Base-by-base conservation (phyloP, 139 green algal species). In the Tetradesmus obliquus region DNA sequence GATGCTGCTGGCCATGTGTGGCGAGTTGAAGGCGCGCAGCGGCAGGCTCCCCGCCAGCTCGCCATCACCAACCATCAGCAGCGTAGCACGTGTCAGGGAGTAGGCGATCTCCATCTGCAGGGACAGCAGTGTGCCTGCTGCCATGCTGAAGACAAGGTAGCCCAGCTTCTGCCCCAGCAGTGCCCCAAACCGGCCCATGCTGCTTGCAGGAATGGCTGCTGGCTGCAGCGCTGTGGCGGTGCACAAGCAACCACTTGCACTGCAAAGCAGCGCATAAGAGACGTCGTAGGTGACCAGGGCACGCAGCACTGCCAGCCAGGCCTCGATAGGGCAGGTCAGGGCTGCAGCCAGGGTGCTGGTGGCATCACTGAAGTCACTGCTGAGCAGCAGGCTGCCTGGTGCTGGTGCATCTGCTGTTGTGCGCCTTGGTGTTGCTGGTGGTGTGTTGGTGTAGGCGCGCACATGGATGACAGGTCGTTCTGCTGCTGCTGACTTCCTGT, bases 91-190 rank as follows among this genome's bases (percentile, higher is more conserved):
- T 5, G 66, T 3, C 5, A 79, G 17, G 3, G 84, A 60, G 66
- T 79, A 88, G 20, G 19, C 84, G 1, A 88, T 79, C 10, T 62
- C 84, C 84, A 88, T 88, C 57, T 88, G 84, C 57, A 88, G 24
- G 32, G 84, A 62, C 66, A 88, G n/a, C 57, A 88, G 57, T 20
- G 32, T 79, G 13, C 55, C 62, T 24, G 66, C 84, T n/a, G n/a
- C 84, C 71, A 76, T 57, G 32, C 66, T 66, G n/a, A 76, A 88
- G 17, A 58, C 84, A 88, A 57, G 79, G 57, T 79, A 76, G 22
- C 55, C 84, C 22, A 79, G 57, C 22, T 57, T 79, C 5, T 57
- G 58, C 8, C 84, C 84, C 6, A 88, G 20, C 20, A 79, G 12
- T 3, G 0, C 6, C 10, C 84, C 57, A 1, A 88, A 20, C n/a